Conservation (phyloP, 305 asterid genomes). For the Stenogyne calaminthoides region DNA sequence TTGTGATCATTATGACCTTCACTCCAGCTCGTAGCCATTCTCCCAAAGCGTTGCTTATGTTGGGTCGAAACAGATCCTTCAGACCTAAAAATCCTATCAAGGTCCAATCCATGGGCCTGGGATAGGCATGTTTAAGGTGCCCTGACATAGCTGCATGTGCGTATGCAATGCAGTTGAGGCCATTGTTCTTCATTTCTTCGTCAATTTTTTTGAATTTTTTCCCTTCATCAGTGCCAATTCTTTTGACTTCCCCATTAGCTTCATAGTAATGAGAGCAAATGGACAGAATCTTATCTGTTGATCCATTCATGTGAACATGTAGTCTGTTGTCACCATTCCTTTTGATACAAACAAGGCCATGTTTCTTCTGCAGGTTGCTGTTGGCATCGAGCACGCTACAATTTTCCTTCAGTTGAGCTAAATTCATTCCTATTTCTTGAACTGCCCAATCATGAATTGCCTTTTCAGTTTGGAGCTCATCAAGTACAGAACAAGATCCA, state of each 20-base stretch:
- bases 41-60: conserved; percentile 3
- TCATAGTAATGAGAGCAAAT: conserved; percentile 13
- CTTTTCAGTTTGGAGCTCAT: conserved; percentile 3
- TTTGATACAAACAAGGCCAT: not conserved
- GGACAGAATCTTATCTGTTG: conserved; percentile 1
- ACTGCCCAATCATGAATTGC: conserved; percentile 19
- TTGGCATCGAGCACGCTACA: not conserved
- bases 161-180: conserved; percentile 17
- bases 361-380: not conserved
- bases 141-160: conserved; percentile 1
- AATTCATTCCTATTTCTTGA: conserved; percentile 11
- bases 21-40: conserved; percentile 23
- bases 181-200: not conserved
- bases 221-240: not conserved
- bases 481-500: not conserved
- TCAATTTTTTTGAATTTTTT: not conserved
- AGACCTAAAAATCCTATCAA: conserved; percentile 22
- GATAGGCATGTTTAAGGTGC: not conserved
- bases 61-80: not conserved
- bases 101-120: not conserved
- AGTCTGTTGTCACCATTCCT: not conserved
- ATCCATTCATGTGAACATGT: conserved; percentile 21
- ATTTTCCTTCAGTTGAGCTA: not conserved
- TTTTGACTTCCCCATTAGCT: not conserved
- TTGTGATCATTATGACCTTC: conserved; percentile 23